Percentiles rank a stretch among this genome's conserved stretches.
Conservation (phyloP, 768 basidiomycete species). For the Collybia sordida region DNA sequence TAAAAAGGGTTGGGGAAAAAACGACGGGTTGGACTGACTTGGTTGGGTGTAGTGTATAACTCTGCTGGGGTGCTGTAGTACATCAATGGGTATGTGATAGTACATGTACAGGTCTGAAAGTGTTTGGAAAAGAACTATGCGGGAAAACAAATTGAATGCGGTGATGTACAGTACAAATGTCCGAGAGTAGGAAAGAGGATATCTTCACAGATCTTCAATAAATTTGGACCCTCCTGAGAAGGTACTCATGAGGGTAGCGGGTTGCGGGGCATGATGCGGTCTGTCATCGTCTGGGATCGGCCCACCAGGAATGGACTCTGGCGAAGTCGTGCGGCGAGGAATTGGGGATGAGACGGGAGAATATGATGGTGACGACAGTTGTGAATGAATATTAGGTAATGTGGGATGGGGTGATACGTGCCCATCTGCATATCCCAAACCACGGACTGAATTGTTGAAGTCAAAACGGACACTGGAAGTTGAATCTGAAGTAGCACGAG, state of each 20-base stretch:
- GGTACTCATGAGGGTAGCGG: slow-evolving; percentile 31
- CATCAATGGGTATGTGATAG: too few relatives aligned
- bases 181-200: too few relatives aligned
- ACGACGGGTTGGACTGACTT: too few relatives aligned
- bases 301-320: slow-evolving; percentile 11
- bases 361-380: slow-evolving; percentile 28
- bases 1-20: too few relatives aligned
- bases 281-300: slow-evolving; percentile 6
- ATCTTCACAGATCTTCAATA: slow-evolving; percentile 36
- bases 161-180: too few relatives aligned
- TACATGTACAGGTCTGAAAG: too few relatives aligned
- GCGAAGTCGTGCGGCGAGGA: slow-evolving; percentile 18
- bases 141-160: too few relatives aligned
- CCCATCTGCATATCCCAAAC: slow-evolving; percentile 19
- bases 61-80: too few relatives aligned
- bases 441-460: slow-evolving; percentile 20
- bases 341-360: slow-evolving; percentile 24
- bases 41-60: too few relatives aligned
- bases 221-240: slow-evolving; percentile 49
- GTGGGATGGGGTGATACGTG: slow-evolving; percentile 19
- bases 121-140: too few relatives aligned
- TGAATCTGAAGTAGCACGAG: slow-evolving; percentile 25
- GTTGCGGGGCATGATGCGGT: slow-evolving; percentile 14
- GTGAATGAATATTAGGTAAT: slow-evolving; percentile 26
- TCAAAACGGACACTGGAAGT: slow-evolving; percentile 27